Conservation (phyloP, 306 rosid genomes). For the Lathyrus oleraceus region DNA sequence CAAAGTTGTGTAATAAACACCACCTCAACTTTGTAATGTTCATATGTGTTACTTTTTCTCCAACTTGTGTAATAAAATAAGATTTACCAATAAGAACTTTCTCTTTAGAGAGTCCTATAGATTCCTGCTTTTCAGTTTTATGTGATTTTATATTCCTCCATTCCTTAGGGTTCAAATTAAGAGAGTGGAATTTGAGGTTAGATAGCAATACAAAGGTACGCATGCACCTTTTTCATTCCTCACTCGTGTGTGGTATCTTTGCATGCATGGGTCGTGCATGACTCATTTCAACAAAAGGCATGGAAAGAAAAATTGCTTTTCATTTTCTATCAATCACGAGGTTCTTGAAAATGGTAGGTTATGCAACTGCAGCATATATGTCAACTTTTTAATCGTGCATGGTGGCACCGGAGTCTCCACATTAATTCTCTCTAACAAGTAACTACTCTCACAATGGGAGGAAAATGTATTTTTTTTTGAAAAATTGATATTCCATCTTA, state of each 20-base stretch:
- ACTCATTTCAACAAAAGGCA: constrained; percentile 48
- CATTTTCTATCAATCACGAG: constrained; percentile 53
- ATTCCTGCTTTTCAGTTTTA: background rate
- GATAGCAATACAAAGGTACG: background rate
- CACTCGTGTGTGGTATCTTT: constrained; percentile 50
- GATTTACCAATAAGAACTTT: background rate
- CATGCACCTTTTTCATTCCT: constrained; percentile 57
- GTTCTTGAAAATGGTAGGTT: constrained; percentile 48
- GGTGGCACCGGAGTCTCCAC: constrained; percentile 7
- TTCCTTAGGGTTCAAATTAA: constrained; percentile 12
- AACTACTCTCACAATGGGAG: constrained; percentile 5
- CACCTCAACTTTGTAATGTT: too few relatives aligned
- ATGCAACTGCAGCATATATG: constrained; percentile 12
- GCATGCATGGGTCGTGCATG: constrained; percentile 59
- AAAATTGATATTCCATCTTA: too few relatives aligned
- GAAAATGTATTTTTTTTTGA: too few relatives aligned
- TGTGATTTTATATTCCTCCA: constrained; percentile 1
- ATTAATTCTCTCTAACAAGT: constrained; percentile 32
- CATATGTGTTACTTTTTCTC: background rate
- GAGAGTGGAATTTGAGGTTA: constrained; percentile 38
- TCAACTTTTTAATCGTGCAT: constrained; percentile 29
- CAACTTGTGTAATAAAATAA: constrained; percentile 1
- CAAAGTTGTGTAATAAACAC: background rate
- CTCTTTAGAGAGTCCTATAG: background rate
- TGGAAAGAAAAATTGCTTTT: constrained; percentile 21